These are phyloP conservation scores for Xerophyta viscosa DNA, from an alignment of 106 monocot genomes.

Conservation along the genomic window DNA sequence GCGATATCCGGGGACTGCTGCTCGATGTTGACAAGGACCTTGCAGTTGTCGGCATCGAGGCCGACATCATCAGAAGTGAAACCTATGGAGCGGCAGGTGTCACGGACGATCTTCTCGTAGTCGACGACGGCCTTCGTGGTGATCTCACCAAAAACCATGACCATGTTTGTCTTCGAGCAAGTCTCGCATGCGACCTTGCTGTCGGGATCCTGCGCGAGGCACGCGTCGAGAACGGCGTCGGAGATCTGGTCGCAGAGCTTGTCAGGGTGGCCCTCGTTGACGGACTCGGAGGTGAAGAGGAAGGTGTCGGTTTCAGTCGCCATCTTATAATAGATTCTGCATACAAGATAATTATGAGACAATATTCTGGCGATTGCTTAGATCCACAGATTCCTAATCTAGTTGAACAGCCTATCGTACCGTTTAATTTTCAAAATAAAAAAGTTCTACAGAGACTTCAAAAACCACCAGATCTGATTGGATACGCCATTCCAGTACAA, in stretches of 20 bases:
- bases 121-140: conserved; percentile 35
- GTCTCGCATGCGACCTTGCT: conserved; percentile 47
- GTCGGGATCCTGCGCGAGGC: conserved; percentile 38
- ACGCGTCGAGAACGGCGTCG: conserved; percentile 33
- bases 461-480: too few relatives aligned
- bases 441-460: too few relatives aligned
- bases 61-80: conserved; percentile 33
- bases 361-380: too few relatives aligned
- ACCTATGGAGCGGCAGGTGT: conserved; percentile 29
- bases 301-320: conserved; percentile 14
- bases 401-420: too few relatives aligned
- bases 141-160: conserved; percentile 40
- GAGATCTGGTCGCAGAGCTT: conserved; percentile 45
- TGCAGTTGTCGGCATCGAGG: conserved; percentile 34
- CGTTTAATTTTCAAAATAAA: too few relatives aligned
- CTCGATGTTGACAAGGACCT: conserved; percentile 40
- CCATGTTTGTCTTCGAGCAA: conserved; percentile 43
- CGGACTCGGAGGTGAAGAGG: conserved; percentile 41
- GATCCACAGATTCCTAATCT: too few relatives aligned
- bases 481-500: too few relatives aligned
- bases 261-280: conserved; percentile 43
- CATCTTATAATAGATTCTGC: conserved; percentile 9
- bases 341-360: background rate
- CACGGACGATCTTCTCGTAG: conserved; percentile 44
- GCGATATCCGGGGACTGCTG: conserved; percentile 39